phyloP scores from a whole-genome alignment of 495 filamentous ascomycete species.

The Massariosphaeria phaeospora region DNA sequence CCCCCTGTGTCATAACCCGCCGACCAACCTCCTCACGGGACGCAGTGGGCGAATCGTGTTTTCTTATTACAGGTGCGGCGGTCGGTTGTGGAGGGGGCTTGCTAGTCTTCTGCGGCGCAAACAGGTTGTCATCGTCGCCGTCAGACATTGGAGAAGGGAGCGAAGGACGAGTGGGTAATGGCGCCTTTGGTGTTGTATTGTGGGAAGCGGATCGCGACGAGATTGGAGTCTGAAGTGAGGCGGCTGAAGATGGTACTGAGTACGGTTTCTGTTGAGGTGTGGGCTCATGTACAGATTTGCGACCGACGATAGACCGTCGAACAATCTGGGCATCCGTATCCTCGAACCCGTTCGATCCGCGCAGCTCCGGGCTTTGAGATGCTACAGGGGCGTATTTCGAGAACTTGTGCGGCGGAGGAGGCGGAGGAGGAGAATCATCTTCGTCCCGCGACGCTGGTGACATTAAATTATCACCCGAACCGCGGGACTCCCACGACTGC shows the following conservation, averaged over 20 bases:
- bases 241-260: conserved; percentile 10
- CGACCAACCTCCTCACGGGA: neutral
- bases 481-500: conserved; percentile 34
- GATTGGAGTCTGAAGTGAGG: conserved; percentile 22
- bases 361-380: conserved; percentile 12
- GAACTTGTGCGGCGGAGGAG: conserved; percentile 24
- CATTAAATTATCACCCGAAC: conserved; percentile 35
- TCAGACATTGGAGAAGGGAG: conserved; percentile 2
- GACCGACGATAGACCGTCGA: conserved; percentile 12
- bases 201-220: conserved; percentile 26
- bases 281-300: conserved; percentile 6
- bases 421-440: conserved; percentile 17
- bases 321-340: conserved; percentile 28
- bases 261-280: conserved; percentile 1
- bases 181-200: conserved; percentile 19
- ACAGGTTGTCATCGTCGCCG: conserved; percentile 25
- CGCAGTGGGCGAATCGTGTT: conserved; percentile 3
- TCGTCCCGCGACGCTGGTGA: conserved; percentile 15
- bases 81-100: neutral
- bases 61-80: neutral
- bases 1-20: conserved; percentile 16
- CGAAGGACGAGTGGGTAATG: neutral
- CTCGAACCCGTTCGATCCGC: conserved; percentile 12
- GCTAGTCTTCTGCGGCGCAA: conserved; percentile 1
- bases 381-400: conserved; percentile 19